Evolutionary conservation across 228 moss, liverwort and hornwort genomes (phyloP).

Genomic region (Sphagnum fallax): DNA sequence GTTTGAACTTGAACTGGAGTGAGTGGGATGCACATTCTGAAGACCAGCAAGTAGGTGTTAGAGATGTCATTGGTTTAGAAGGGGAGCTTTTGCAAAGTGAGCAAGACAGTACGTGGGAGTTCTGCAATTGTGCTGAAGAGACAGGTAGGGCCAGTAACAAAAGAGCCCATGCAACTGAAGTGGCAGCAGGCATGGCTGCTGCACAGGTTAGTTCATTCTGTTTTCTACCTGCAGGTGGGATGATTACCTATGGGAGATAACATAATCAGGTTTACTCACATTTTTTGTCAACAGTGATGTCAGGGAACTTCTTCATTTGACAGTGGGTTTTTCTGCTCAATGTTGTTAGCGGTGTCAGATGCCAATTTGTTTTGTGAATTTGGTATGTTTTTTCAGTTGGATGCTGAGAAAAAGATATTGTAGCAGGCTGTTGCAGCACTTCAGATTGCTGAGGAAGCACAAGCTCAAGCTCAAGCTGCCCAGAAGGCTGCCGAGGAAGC

Average conservation of each 20-base stretch:
- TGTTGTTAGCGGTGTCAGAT: no score
- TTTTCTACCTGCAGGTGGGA: no score
- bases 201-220: constrained; percentile 40
- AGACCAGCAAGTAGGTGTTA: constrained; percentile 33
- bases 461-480: constrained; percentile 70
- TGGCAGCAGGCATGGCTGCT: constrained; percentile 93
- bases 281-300: no score
- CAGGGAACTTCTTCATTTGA: no score
- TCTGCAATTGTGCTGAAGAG: constrained; percentile 85
- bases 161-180: constrained; percentile 90
- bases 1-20: constrained; percentile 81
- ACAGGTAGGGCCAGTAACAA: constrained; percentile 82
- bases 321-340: no score
- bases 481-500: constrained; percentile 99
- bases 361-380: no score
- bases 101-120: constrained; percentile 69
- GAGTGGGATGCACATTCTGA: constrained; percentile 77
- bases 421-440: constrained; percentile 92
- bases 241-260: no score
- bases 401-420: background rate
- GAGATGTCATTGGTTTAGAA: constrained; percentile 64
- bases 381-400: no score
- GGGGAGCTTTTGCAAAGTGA: constrained; percentile 70
- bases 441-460: constrained; percentile 93
- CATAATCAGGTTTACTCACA: no score